Evolutionary conservation across 441 rosid genomes (phyloP).

Genomic region (Populus trichocarpa): DNA sequence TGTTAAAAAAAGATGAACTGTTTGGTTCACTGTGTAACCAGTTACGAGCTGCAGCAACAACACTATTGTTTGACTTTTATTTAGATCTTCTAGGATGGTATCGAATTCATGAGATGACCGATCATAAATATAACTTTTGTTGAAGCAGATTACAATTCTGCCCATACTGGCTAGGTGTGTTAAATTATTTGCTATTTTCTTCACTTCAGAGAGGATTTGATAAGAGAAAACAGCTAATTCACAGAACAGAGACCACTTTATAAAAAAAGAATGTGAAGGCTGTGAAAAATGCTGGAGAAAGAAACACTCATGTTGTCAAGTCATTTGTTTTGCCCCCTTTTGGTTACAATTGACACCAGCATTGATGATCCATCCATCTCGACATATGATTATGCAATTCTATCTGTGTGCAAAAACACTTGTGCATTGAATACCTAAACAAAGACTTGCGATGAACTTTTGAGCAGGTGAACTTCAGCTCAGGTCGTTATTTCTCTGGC

Average conservation of each 20-base stretch:
- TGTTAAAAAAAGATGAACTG: not conserved
- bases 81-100: not conserved
- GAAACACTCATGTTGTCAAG: not conserved
- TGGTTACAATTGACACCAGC: not conserved
- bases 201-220: not conserved
- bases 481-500: constrained; percentile 86
- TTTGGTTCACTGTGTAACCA: not conserved
- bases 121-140: not conserved
- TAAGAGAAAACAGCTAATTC: not conserved
- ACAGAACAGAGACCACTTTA: not conserved
- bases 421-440: not conserved
- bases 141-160: not conserved
- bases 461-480: constrained; percentile 90
- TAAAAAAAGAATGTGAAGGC: not conserved
- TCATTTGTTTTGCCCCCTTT: constrained; percentile 1
- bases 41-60: not conserved
- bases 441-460: constrained; percentile 13
- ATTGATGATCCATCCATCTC: not conserved
- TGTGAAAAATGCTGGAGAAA: not conserved
- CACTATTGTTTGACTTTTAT: not conserved
- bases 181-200: not conserved
- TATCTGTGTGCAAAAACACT: not conserved
- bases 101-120: not conserved
- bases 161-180: not conserved
- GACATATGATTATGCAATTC: too few relatives aligned